phyloP scores from a whole-genome alignment of 768 basidiomycete genomes.

The Asterophora lycoperdoides region DNA sequence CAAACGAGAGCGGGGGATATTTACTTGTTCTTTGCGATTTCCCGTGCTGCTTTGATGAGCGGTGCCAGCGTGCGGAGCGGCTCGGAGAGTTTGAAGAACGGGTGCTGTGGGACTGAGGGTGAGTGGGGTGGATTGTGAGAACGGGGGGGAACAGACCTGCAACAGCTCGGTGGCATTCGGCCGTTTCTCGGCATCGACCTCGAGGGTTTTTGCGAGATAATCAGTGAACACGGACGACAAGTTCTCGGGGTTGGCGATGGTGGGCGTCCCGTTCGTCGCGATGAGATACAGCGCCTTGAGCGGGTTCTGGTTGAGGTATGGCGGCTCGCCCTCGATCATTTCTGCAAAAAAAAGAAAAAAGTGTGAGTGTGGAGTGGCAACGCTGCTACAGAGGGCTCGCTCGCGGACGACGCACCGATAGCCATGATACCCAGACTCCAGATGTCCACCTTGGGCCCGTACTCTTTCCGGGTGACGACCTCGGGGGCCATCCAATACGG shows the following conservation, averaged over 20 bases:
- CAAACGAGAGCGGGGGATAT: background rate
- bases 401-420: slow-evolving; percentile 80
- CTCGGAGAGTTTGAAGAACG: slow-evolving; percentile 86
- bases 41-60: slow-evolving; percentile 88
- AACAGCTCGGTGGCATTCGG: slow-evolving; percentile 81
- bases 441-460: slow-evolving; percentile 97
- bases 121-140: slow-evolving; percentile 8
- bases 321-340: slow-evolving; percentile 98
- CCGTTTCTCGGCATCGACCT: slow-evolving; percentile 93
- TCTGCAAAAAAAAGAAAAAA: slow-evolving; percentile 51
- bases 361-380: too few relatives aligned
- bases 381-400: too few relatives aligned
- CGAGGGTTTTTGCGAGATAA: slow-evolving; percentile 82
- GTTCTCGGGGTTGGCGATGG: slow-evolving; percentile 85
- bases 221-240: slow-evolving; percentile 77
- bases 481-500: slow-evolving; percentile 99
- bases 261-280: slow-evolving; percentile 96
- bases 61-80: slow-evolving; percentile 83
- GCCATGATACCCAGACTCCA: slow-evolving; percentile 98
- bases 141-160: slow-evolving; percentile 42
- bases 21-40: slow-evolving; percentile 67
- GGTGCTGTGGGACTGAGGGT: slow-evolving; percentile 47
- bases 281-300: slow-evolving; percentile 96
- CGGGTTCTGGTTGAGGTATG: slow-evolving; percentile 94
- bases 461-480: slow-evolving; percentile 96